A percentile compares a stretch with the other conserved stretches of the same genome.
phyloP scores from a whole-genome alignment of 1,139 yeast genomes.

The Yamadazyma kanchanaburiensis region DNA sequence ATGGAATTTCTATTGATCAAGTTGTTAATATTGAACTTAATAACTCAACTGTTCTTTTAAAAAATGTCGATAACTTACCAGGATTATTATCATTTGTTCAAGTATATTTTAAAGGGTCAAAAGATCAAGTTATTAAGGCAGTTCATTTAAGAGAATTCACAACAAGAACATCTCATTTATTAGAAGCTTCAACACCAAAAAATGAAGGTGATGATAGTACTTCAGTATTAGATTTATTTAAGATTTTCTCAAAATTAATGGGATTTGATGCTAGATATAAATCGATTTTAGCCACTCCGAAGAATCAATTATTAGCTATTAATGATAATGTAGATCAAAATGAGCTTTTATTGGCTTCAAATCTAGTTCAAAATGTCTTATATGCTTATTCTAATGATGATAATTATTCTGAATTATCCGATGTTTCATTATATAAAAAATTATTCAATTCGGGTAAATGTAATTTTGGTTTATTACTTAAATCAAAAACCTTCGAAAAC shows the following conservation, averaged over 20 bases:
- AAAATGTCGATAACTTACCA: conserved; percentile 30
- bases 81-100: conserved; percentile 27
- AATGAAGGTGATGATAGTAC: conserved; percentile 26
- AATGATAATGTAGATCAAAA: conserved; percentile 28
- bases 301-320: conserved; percentile 25
- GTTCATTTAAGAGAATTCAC: conserved; percentile 57
- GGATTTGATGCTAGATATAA: conserved; percentile 50
- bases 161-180: conserved; percentile 64
- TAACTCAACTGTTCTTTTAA: conserved; percentile 25
- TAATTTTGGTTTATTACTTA: conserved; percentile 31
- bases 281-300: conserved; percentile 47
- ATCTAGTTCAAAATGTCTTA: conserved; percentile 18
- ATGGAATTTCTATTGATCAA: conserved; percentile 11
- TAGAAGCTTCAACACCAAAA: conserved; percentile 52
- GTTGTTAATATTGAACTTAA: conserved; percentile 21
- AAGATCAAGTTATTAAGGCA: conserved; percentile 44
- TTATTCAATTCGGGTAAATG: conserved; percentile 23
- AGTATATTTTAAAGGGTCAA: conserved; percentile 14
- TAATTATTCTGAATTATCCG: conserved; percentile 15
- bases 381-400: conserved; percentile 15
- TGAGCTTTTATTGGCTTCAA: conserved; percentile 24
- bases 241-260: conserved; percentile 50
- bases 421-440: conserved; percentile 19
- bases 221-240: conserved; percentile 50
- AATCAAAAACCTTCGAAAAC: conserved; percentile 1